Evolutionary conservation across 2,329 filamentous ascomycete genomes (phyloP), one percentile per base, ranked within the genome.

Genomic region (Decorospora gaudefroyi): DNA sequence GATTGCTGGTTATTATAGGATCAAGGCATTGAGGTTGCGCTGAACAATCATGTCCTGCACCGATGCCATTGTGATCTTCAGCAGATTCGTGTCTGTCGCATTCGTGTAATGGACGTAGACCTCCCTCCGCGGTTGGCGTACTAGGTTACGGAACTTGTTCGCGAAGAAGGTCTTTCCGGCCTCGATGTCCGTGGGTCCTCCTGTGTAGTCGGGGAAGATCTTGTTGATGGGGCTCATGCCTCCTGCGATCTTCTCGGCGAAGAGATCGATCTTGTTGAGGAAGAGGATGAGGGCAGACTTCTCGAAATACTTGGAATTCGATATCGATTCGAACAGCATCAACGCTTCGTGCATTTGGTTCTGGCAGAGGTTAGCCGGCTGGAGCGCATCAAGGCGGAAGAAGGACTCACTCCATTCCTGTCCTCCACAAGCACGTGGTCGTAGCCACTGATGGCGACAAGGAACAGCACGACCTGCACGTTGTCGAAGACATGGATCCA

Each of bases 401-500:
- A 3, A 15, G 11, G 1, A 77, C 89, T 76, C 78, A 95, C 90
- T 53, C 91, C 91, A 69, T 95, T 93, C 72, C 95, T 91, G 70
- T 97, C 92, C 74, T 97, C 92, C 3, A 96, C 90, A 34, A 97
- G 76, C 64, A 91, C 95, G 71, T 97, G 93, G 67, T 97, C 92
- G 70, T 96, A 97, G 47, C 92, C 92, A 54, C 90, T 96, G 60
- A 97, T 91, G 33, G 92, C 91, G 38, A 96, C 92, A 57, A 97
- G 81, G 74, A 97, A 97, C 27, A 97, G 78, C 40, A 97, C 78
- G 58, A 89, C 91, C 65, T 93, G 90, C 51, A 96, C 90, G 55
- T 93, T 93, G 70, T 96, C 90, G 68, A 96, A 96, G 67, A 90
- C 93, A 70, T 96, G 90, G 53, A 96, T 95, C 90, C 90, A 96